Evolutionary conservation across 2,329 filamentous ascomycete species (phyloP), one percentile per base, ranked within the genome.

Genomic region (Diplodia scrobiculata): DNA sequence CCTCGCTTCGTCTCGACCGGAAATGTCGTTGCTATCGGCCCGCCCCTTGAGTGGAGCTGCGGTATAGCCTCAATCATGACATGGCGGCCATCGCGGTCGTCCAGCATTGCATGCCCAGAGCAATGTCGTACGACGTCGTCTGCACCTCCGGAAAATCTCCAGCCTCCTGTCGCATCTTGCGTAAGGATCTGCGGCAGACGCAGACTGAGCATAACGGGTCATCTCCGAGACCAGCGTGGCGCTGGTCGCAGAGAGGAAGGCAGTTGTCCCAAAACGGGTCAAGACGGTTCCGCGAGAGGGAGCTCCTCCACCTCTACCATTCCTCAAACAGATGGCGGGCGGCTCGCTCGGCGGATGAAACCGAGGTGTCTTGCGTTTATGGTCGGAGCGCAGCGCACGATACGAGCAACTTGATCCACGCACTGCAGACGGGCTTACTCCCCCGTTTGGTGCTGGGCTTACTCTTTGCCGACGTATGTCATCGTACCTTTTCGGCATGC

Each of bases 111-210:
- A 63, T 63, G 60, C 50, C 60, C 48, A 63, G 50, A 50, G 60
- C 60, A 53, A 52, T 27, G 50, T 63, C 60, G 60, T 63, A 63
- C 60, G 63, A 66, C 63, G 63, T 66, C 51, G 54, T 48, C 65
- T 66, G 65, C 65, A 60, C 34, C 65, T 66, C 65, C 65, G 55
- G 65, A 66, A 66, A 62, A 66, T 66, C 65, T 60, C 65, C 65
- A 53, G 65, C 54, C 54, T 60, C 65, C 65, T 66, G 54, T 60
- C 27, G 55, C 65, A 66, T 60, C 65, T 66, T 66, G 65, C 65
- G 54, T 66, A 66, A 62, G 54, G 65, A 66, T 66, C 65, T 66
- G 65, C 65, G 41, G 53, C 45, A 25, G 47, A 47, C 34, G 32
- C 45, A 52, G 41, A 53, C 53, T 45, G 48, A 54, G 54, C 47